Base-by-base conservation (phyloP, 2,329 filamentous ascomycete species). In the Teratosphaeria pseudoeucalypti region DNA sequence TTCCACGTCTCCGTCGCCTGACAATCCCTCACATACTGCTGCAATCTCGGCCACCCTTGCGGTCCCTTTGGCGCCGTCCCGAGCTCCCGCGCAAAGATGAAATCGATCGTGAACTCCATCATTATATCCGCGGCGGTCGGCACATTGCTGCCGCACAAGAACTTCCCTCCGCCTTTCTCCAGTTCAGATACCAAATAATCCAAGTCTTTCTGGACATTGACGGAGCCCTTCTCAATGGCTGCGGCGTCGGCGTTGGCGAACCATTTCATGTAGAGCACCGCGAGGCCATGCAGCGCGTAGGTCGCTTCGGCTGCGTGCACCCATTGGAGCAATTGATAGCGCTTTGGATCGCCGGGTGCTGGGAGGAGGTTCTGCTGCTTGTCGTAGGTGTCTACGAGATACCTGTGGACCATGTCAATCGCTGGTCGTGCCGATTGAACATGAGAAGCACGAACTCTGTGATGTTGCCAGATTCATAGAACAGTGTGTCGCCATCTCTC, bases 241-340 rank as follows among this genome's bases (percentile, higher is more conserved):
- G 68, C 70, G 37, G 67, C 67, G 19, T 71, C 72, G 55, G 70
- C 65, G 7, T 74, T 71, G n/a, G 75, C 68, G 58, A 74, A 71
- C 76, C 74, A 78, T 5, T 74, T 73, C 6, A 73, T 71, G 63
- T 80, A 79, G 14, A 76, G 66, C 29, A 79, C 73, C 0, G 77
- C 73, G 2, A 80, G 71, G 9, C 66, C 72, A 61, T 80, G 78
- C 7, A 79, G 64, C 58, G 75, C 66, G 60, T 76, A 78, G 1
- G 77, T 78, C 1, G 69, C 78, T 71, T 81, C 78, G 6, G 78
- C 70, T 0, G 78, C 76, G 61, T 79, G 75, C 9, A 79, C 66
- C 74, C 75, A 79, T 66, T 78, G 71, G 7, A 73, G 68, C 6
- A 74, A 70, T 58, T 75, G 71, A 57, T 72, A 67, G 37, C 75